A percentile compares a stretch with the other conserved stretches of the same genome.
Evolutionary conservation across 352 stramenopile genomes (phyloP).

Genomic region (Pythium periplocum): DNA sequence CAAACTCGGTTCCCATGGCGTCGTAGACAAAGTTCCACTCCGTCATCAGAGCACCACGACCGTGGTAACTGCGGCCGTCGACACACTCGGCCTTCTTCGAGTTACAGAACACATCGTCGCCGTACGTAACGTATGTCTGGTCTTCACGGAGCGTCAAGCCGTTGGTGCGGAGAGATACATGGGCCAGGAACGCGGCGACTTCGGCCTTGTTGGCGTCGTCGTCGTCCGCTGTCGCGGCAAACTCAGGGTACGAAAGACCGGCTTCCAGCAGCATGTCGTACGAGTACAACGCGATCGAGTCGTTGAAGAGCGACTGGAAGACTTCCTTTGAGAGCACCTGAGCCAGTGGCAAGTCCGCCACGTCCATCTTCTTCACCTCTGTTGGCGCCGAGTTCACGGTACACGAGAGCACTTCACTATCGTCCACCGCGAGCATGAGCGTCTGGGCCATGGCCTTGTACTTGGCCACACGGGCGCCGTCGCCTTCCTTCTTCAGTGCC

Average conservation of each 20-base stretch:
- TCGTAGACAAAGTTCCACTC: constrained; percentile 1
- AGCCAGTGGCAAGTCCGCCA: not conserved
- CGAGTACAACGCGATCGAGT: not conserved
- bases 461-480: not conserved
- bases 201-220: not conserved
- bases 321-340: not conserved
- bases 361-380: not conserved
- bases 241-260: not conserved
- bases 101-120: not conserved
- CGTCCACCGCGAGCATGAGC: not conserved
- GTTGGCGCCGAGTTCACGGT: not conserved
- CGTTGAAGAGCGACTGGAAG: not conserved
- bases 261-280: not conserved
- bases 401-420: not conserved
- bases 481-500: not conserved
- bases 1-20: not conserved
- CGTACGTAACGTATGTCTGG: not conserved
- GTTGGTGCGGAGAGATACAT: not conserved
- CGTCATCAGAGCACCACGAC: not conserved
- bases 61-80: not conserved
- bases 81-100: not conserved
- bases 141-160: not conserved
- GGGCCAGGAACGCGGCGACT: not conserved
- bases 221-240: not conserved
- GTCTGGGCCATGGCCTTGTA: not conserved